Evolutionary conservation across 202 grass and related monocot genomes (phyloP).

Genomic region (Alloteropsis angusta): DNA sequence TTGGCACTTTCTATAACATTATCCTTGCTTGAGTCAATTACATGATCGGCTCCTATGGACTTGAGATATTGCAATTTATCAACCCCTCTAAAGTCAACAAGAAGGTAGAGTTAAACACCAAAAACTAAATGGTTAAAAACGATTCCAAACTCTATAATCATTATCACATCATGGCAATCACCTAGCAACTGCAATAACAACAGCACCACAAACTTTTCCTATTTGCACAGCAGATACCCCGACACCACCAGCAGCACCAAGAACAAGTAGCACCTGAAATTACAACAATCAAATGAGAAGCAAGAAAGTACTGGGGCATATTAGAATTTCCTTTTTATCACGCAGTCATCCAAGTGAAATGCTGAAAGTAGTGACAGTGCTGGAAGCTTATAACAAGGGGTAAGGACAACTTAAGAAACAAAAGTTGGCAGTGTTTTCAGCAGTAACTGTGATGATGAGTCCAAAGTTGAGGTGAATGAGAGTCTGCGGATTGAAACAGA

Average conservation of each 20-base stretch:
- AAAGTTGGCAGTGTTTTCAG: no score
- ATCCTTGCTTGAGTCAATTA: constrained; percentile 76
- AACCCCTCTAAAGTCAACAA: constrained; percentile 41
- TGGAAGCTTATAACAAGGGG: no score
- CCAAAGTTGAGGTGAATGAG: no score
- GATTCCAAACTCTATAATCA: neutral
- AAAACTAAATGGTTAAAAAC: neutral
- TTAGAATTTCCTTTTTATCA: neutral
- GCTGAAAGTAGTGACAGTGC: no score
- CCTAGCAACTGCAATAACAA: constrained; percentile 90
- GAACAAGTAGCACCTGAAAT: constrained; percentile 89
- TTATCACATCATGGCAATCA: constrained; percentile 19
- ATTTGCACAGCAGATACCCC: constrained; percentile 88
- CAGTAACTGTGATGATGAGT: no score
- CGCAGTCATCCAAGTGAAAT: no score
- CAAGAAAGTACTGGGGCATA: neutral
- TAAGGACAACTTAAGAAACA: no score
- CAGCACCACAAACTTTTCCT: constrained; percentile 88
- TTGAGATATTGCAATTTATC: constrained; percentile 73
- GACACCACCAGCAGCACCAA: constrained; percentile 93
- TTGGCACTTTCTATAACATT: constrained; percentile 72
- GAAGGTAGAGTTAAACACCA: neutral
- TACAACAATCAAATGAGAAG: constrained; percentile 1
- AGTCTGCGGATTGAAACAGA: no score
- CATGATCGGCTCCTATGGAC: constrained; percentile 78